These are phyloP conservation scores for Aureococcus anophagefferens DNA, from an alignment of 108 stramenopile species.

Conservation along the genomic window DNA sequence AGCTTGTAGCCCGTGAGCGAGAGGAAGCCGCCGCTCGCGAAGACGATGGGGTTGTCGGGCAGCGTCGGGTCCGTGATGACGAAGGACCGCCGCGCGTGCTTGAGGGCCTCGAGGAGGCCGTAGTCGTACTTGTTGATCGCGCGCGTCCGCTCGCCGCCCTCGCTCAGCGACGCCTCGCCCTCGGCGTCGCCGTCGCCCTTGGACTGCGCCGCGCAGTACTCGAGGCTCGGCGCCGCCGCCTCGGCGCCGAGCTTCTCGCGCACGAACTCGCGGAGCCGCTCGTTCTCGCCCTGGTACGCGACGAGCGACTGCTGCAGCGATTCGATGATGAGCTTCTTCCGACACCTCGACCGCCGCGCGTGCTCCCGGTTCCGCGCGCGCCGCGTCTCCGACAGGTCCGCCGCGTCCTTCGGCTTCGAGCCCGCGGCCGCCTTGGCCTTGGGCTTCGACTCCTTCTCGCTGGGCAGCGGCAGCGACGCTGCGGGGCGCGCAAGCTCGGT, in stretches of 20 bases:
- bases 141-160: neutral
- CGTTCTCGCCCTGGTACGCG: slow-evolving; percentile 79
- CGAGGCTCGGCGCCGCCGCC: slow-evolving; percentile 57
- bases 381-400: slow-evolving; percentile 17
- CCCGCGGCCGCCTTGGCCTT: neutral
- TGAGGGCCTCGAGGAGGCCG: slow-evolving; percentile 64
- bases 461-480: too few species aligned
- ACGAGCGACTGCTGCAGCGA: slow-evolving; percentile 83
- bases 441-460: neutral
- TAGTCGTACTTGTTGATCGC: slow-evolving; percentile 61
- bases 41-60: slow-evolving; percentile 93
- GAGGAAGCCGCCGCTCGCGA: slow-evolving; percentile 78
- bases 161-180: neutral
- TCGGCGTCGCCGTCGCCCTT: slow-evolving; percentile 7
- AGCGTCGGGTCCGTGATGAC: slow-evolving; percentile 86
- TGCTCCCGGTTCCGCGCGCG: slow-evolving; percentile 90
- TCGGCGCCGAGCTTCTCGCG: slow-evolving; percentile 68
- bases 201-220: slow-evolving; percentile 42
- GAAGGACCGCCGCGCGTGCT: slow-evolving; percentile 72
- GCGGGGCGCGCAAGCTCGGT: too few species aligned
- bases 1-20: slow-evolving; percentile 84
- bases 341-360: slow-evolving; percentile 86
- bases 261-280: slow-evolving; percentile 54
- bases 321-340: slow-evolving; percentile 96
- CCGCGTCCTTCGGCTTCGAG: neutral